Evolutionary conservation across 306 rosid genomes (phyloP).

Genomic region (Acacia confusa): DNA sequence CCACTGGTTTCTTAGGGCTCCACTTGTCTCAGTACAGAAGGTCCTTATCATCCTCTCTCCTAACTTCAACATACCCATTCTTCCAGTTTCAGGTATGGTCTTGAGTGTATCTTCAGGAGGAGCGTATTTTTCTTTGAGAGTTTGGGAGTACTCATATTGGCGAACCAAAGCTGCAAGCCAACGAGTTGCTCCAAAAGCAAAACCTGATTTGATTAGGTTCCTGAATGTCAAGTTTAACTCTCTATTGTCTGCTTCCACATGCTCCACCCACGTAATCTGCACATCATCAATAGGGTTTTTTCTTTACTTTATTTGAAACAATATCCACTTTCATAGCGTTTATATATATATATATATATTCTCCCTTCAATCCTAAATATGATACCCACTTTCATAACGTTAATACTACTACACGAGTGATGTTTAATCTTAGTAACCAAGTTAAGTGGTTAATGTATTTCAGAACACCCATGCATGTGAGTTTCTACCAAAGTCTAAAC

Average conservation of each 20-base stretch:
- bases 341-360: no score
- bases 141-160: conserved; percentile 33
- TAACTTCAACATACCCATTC: conserved; percentile 43
- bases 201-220: conserved; percentile 43
- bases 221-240: conserved; percentile 24
- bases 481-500: no score
- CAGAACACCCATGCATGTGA: no score
- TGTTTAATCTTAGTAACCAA: no score
- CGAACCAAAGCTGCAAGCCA: conserved; percentile 47
- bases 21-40: conserved; percentile 37
- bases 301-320: no score
- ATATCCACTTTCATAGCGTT: no score
- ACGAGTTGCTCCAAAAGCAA: conserved; percentile 58
- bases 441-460: no score
- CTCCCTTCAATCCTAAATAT: no score
- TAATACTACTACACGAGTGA: no score
- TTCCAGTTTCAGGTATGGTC: conserved; percentile 36
- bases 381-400: no score
- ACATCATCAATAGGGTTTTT: no score
- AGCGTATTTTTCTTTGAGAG: conserved; percentile 2
- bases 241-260: conserved; percentile 48
- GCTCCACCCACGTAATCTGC: conserved; percentile 68
- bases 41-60: conserved; percentile 56
- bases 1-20: conserved; percentile 41
- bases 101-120: conserved; percentile 15